These are phyloP conservation scores for Cryptococcus sp. DNA, from an alignment of 1,284 basidiomycete species.

Conservation along the genomic window DNA sequence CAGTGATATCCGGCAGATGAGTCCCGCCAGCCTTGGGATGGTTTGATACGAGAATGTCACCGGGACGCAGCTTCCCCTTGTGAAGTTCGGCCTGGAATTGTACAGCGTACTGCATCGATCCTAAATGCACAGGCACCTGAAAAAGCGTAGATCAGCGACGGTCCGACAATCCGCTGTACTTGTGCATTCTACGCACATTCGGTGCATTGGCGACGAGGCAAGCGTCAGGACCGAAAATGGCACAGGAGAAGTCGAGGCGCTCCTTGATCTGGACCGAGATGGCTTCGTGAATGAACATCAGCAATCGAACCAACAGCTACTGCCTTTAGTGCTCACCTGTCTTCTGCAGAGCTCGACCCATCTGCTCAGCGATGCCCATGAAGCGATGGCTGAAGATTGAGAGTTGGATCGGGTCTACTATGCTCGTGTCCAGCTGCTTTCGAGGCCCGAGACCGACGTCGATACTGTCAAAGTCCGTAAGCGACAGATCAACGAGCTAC, in stretches of 20 bases:
- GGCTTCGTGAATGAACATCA: constrained; percentile 46
- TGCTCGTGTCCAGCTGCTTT: background rate
- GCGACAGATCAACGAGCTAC: too few relatives aligned
- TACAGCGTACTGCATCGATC: constrained; percentile 46
- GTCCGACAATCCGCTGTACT: too few relatives aligned
- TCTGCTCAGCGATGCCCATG: constrained; percentile 56
- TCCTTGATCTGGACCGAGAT: constrained; percentile 53
- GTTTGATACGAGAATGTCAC: constrained; percentile 58
- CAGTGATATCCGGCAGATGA: constrained; percentile 58
- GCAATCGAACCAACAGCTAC: too few relatives aligned
- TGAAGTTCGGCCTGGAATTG: constrained; percentile 39
- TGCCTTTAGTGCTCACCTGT: constrained; percentile 19
- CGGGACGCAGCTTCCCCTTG: constrained; percentile 40
- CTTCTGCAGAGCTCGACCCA: constrained; percentile 23
- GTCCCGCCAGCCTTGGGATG: constrained; percentile 58
- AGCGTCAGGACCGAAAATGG: constrained; percentile 54
- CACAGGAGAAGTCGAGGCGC: constrained; percentile 51
- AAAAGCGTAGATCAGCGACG: too few relatives aligned
- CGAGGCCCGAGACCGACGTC: background rate
- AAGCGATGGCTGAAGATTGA: constrained; percentile 57
- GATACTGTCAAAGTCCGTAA: background rate
- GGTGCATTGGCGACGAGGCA: constrained; percentile 56
- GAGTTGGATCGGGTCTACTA: background rate
- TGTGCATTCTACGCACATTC: background rate
- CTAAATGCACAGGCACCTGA: constrained; percentile 34